Evolutionary conservation across 306 rosid species (phyloP).

Genomic region (Sophora flavescens): DNA sequence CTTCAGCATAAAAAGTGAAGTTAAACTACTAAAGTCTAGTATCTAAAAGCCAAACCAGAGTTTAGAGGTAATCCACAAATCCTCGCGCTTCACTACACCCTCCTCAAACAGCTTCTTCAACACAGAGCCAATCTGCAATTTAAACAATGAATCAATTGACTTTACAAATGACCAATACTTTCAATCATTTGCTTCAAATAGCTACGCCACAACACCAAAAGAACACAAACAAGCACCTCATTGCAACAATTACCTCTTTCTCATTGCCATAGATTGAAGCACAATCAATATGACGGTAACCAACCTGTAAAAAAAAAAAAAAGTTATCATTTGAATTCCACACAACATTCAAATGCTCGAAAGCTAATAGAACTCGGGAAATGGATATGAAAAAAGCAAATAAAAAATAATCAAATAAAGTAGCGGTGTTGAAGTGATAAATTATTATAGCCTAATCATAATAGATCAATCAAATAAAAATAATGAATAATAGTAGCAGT

Average conservation of each 20-base stretch:
- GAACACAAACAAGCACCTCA: background rate
- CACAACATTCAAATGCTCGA: too few relatives aligned
- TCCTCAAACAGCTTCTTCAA: conserved; percentile 76
- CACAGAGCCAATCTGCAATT: conserved; percentile 70
- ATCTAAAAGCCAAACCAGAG: conserved; percentile 67
- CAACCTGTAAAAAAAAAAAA: conserved; percentile 51
- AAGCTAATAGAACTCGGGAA: too few relatives aligned
- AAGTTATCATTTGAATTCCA: too few relatives aligned
- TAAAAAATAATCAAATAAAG: too few relatives aligned
- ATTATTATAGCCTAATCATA: too few relatives aligned
- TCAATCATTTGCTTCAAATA: conserved; percentile 4
- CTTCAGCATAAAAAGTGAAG: conserved; percentile 2
- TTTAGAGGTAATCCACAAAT: conserved; percentile 91
- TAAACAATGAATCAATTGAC: conserved; percentile 12
- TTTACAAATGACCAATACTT: conserved; percentile 1
- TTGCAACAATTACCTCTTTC: conserved; percentile 63
- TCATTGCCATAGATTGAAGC: conserved; percentile 79
- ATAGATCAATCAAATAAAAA: too few relatives aligned
- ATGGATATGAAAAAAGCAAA: too few relatives aligned
- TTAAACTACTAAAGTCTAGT: conserved; percentile 21
- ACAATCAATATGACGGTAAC: conserved; percentile 89
- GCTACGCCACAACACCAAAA: background rate
- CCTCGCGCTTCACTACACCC: conserved; percentile 83
- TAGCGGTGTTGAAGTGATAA: too few relatives aligned
- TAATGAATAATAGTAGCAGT: too few relatives aligned